Evolutionary conservation across 495 filamentous ascomycete genomes (phyloP).

Genomic region (Hypomontagnella submonticulosa): DNA sequence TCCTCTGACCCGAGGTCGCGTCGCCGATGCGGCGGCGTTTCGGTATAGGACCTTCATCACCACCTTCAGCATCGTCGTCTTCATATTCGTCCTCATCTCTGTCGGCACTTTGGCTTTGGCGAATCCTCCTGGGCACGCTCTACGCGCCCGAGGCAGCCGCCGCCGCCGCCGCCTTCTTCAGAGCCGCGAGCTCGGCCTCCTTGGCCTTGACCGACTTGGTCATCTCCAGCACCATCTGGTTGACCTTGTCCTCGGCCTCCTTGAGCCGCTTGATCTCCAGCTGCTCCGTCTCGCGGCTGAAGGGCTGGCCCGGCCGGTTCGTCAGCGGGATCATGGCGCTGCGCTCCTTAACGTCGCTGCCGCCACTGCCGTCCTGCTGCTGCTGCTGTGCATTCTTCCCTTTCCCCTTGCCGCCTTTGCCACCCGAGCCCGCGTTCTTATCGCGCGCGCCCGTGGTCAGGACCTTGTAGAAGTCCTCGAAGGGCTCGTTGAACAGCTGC

Average conservation of each 20-base stretch:
- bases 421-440: slow-evolving; percentile 48
- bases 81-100: background rate
- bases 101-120: background rate
- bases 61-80: background rate
- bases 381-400: slow-evolving; percentile 42
- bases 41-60: background rate
- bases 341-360: slow-evolving; percentile 64
- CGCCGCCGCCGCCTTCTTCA: slow-evolving; percentile 48
- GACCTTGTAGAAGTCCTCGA: slow-evolving; percentile 85
- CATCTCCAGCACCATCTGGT: slow-evolving; percentile 69
- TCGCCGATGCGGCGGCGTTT: too few species aligned
- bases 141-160: slow-evolving; percentile 40
- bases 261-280: slow-evolving; percentile 77
- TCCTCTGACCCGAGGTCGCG: background rate
- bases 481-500: slow-evolving; percentile 94
- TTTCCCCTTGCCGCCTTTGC: slow-evolving; percentile 57
- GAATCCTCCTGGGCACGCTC: slow-evolving; percentile 6
- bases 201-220: slow-evolving; percentile 72
- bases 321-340: slow-evolving; percentile 77
- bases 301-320: slow-evolving; percentile 73
- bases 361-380: slow-evolving; percentile 44
- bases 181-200: slow-evolving; percentile 59
- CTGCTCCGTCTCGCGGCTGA: slow-evolving; percentile 77
- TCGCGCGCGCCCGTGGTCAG: slow-evolving; percentile 72
- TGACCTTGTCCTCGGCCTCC: slow-evolving; percentile 75